A percentile compares a stretch with the other conserved stretches of the same genome.
Conservation (phyloP, 805 yeast species). For the Metschnikowia sp. region DNA sequence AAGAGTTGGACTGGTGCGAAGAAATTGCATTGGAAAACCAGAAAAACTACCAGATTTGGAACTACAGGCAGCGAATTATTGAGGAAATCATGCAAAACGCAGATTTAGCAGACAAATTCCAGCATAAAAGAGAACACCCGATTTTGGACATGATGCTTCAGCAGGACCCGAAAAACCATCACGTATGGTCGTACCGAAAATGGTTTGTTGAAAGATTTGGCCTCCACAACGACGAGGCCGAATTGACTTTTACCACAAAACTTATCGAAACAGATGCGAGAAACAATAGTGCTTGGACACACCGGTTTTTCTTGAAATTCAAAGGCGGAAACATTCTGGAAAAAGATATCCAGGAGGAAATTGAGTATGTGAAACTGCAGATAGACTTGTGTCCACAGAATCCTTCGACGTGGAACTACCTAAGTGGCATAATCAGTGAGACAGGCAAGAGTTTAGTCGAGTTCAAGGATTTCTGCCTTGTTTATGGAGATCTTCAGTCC, state of each 20-base stretch:
- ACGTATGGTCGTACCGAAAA: constrained; percentile 90
- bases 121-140: constrained; percentile 57
- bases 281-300: constrained; percentile 94
- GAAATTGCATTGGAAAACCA: constrained; percentile 69
- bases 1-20: constrained; percentile 80
- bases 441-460: constrained; percentile 27
- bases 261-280: constrained; percentile 62
- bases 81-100: constrained; percentile 24
- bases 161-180: constrained; percentile 87
- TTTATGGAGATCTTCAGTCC: constrained; percentile 34
- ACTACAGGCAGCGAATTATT: constrained; percentile 72
- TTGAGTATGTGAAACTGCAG: constrained; percentile 45
- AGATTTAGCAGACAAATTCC: constrained; percentile 22
- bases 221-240: constrained; percentile 43
- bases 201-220: constrained; percentile 69
- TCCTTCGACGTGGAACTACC: constrained; percentile 82
- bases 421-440: constrained; percentile 51
- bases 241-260: constrained; percentile 47
- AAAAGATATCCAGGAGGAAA: constrained; percentile 41
- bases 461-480: constrained; percentile 44
- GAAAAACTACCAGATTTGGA: constrained; percentile 97
- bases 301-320: constrained; percentile 60
- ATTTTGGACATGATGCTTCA: constrained; percentile 64
- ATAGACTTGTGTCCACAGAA: constrained; percentile 73
- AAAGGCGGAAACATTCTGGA: constrained; percentile 17